Conservation (phyloP, 1,139 yeast genomes). For the Cylindricascospora bacillispora region DNA sequence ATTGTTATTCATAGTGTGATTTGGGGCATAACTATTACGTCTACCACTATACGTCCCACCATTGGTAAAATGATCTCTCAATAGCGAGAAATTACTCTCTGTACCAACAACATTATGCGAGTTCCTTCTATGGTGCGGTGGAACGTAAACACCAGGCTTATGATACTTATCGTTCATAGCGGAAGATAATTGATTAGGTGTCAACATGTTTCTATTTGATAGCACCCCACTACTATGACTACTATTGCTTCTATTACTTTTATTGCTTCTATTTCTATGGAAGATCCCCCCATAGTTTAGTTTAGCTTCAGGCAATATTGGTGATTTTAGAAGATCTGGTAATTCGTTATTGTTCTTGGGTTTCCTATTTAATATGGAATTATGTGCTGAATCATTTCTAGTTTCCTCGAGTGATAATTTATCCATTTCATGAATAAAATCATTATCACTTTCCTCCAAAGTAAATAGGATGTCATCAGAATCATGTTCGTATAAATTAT, state of each 20-base stretch:
- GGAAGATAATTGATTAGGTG: slow-evolving; percentile 1
- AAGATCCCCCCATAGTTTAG: not conserved
- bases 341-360: slow-evolving; percentile 8
- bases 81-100: slow-evolving; percentile 16
- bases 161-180: slow-evolving; percentile 19
- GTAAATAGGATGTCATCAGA: slow-evolving; percentile 32
- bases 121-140: slow-evolving; percentile 37
- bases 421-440: slow-evolving; percentile 19
- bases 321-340: slow-evolving; percentile 25
- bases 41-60: slow-evolving; percentile 5
- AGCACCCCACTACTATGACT: not conserved
- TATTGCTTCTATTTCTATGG: too few species aligned
- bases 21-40: slow-evolving; percentile 6
- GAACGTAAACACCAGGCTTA: slow-evolving; percentile 29
- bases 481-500: slow-evolving; percentile 21
- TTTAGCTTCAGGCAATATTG: slow-evolving; percentile 5
- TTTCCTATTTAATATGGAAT: slow-evolving; percentile 1
- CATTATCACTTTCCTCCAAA: slow-evolving; percentile 30
- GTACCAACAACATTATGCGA: slow-evolving; percentile 6
- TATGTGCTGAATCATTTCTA: slow-evolving; percentile 2
- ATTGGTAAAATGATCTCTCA: slow-evolving; percentile 14
- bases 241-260: too few species aligned
- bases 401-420: slow-evolving; percentile 12
- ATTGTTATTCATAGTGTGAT: not conserved
- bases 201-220: slow-evolving; percentile 1